A percentile compares a stretch with the other conserved stretches of the same genome.
Conservation (phyloP, 148 eudicot species). For the Silene uniflora region DNA sequence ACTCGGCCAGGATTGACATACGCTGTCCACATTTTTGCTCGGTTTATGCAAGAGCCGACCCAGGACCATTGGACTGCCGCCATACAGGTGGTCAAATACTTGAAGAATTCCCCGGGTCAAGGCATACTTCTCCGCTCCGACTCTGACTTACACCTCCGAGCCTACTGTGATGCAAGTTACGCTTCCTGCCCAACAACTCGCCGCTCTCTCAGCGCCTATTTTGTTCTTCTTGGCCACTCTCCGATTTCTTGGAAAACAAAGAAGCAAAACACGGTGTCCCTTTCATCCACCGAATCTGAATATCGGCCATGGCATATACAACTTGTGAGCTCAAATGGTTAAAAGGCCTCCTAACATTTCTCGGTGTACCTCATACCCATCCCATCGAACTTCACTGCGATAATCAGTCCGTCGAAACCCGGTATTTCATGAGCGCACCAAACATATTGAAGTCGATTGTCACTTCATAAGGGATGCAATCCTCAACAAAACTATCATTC, state of each 20-base stretch:
- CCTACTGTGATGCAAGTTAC: slow-evolving; percentile 14
- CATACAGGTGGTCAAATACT: not conserved
- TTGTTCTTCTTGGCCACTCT: not conserved
- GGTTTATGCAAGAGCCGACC: slow-evolving; percentile 7
- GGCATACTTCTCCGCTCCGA: not conserved
- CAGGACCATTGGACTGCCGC: not conserved
- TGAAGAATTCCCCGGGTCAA: not conserved
- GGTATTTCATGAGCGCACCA: too few species aligned
- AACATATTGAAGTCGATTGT: too few species aligned
- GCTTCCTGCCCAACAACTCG: slow-evolving; percentile 3
- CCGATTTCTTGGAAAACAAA: slow-evolving; percentile 15
- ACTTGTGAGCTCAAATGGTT: too few species aligned
- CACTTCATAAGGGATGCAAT: too few species aligned
- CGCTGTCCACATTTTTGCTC: slow-evolving; percentile 3
- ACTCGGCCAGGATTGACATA: slow-evolving; percentile 8
- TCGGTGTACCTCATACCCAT: too few species aligned
- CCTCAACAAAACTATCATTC: too few species aligned
- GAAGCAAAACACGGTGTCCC: slow-evolving; percentile 1
- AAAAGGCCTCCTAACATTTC: too few species aligned
- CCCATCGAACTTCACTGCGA: too few species aligned
- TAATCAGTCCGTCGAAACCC: too few species aligned
- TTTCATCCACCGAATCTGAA: too few species aligned
- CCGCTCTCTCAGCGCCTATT: slow-evolving; percentile 2
- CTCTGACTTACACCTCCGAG: not conserved
- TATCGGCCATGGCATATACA: too few species aligned